Evolutionary conservation across 23 red algal genomes (phyloP).

Genomic region (Gracilaria caudata): DNA sequence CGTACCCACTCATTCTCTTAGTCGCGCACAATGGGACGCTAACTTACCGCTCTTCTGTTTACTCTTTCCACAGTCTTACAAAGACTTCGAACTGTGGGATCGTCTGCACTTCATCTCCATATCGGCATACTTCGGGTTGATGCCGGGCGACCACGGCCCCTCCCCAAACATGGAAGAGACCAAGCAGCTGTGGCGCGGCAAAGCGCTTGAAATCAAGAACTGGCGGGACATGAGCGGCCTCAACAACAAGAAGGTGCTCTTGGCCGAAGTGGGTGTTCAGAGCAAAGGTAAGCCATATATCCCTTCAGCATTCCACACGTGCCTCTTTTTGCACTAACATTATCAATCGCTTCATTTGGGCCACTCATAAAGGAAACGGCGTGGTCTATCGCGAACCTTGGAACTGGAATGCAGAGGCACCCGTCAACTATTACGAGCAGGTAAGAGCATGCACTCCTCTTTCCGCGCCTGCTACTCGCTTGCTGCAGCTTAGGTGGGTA

Average conservation of each 20-base stretch:
- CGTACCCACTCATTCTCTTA: too few relatives aligned
- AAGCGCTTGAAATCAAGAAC: background rate
- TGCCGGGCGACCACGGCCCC: conserved; percentile 14
- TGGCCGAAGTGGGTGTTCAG: conserved; percentile 44
- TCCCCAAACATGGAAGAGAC: conserved; percentile 29
- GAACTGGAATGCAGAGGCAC: conserved; percentile 26
- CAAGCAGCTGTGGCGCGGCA: conserved; percentile 10
- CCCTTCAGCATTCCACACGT: background rate
- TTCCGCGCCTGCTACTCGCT: too few relatives aligned
- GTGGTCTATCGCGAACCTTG: conserved; percentile 48
- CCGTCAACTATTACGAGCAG: conserved; percentile 34
- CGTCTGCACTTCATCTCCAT: conserved; percentile 43
- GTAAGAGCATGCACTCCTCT: background rate
- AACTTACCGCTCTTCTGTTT: too few relatives aligned
- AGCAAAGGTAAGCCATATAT: conserved; percentile 66
- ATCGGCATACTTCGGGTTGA: conserved; percentile 40
- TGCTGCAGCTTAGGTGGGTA: too few relatives aligned
- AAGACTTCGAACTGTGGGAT: background rate
- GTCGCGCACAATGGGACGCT: too few relatives aligned
- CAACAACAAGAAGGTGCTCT: conserved; percentile 23
- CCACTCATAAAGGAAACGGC: conserved; percentile 34
- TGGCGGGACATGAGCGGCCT: background rate
- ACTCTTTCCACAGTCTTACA: too few relatives aligned
- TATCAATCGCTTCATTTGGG: too few relatives aligned
- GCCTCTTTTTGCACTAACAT: background rate